Evolutionary conservation across 169 alveolate species (phyloP).

Genomic region (Theileria annulata): DNA sequence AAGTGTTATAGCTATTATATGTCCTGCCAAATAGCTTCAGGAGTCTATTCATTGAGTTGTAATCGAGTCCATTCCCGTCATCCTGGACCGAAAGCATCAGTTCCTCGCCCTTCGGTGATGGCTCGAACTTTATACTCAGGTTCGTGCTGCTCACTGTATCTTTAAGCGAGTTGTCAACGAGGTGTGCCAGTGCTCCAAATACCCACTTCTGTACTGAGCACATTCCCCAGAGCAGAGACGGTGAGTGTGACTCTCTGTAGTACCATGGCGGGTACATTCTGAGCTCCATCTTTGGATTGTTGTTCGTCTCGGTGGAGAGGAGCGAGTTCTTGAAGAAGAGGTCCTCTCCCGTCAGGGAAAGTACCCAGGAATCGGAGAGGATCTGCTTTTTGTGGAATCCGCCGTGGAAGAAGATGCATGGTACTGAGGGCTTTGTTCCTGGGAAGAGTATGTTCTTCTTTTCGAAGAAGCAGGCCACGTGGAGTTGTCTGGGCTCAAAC

Average conservation of each 20-base stretch:
- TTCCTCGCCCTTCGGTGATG: constrained; percentile 75
- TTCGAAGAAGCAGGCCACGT: constrained; percentile 81
- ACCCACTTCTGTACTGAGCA: constrained; percentile 81
- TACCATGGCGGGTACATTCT: constrained; percentile 73
- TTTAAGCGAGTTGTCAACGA: constrained; percentile 76
- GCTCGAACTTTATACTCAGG: constrained; percentile 69
- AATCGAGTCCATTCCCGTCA: constrained; percentile 82
- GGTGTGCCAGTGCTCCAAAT: constrained; percentile 85
- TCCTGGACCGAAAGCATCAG: constrained; percentile 78
- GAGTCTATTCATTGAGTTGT: constrained; percentile 75
- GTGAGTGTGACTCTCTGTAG: constrained; percentile 81
- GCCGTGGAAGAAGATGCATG: constrained; percentile 81
- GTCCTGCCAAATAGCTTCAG: constrained; percentile 79
- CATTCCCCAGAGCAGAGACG: constrained; percentile 74
- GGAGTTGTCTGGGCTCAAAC: constrained; percentile 77
- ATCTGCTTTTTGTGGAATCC: constrained; percentile 77
- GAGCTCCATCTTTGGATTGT: constrained; percentile 36
- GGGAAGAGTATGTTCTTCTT: constrained; percentile 73
- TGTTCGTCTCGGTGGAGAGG: constrained; percentile 54
- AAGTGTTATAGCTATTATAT: neutral
- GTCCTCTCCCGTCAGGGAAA: constrained; percentile 80
- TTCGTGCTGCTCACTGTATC: constrained; percentile 70
- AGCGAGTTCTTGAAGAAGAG: constrained; percentile 65
- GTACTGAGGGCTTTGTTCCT: constrained; percentile 75
- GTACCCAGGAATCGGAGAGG: constrained; percentile 79